Evolutionary conservation across 768 basidiomycete genomes (phyloP), one percentile per base, ranked within the genome.

Genomic region (Auriscalpium orientale): DNA sequence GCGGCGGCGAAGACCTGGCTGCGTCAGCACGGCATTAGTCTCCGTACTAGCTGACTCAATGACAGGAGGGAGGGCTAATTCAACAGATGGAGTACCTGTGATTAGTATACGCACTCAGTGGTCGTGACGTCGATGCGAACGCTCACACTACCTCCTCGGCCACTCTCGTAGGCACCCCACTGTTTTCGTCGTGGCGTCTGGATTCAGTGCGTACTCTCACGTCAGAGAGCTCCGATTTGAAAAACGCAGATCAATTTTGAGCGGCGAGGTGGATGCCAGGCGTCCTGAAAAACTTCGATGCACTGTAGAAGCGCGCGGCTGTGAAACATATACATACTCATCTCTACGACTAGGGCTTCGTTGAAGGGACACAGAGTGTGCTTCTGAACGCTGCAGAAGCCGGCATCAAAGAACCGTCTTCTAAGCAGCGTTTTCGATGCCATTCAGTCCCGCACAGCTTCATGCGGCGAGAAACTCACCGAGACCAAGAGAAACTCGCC

Each of bases 211-310:
- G 22, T 70, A 62, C 49, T 73, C 69, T 21, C 57, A 58, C 5
- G 70, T 70, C 8, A 63, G 60, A 1, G 64, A 55, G 33, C 65
- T 67, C 73, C 72, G 72, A 38, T 70, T 74, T 74, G n/a, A n/a
- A 28, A 16, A 28, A 12, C 28, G 36, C n/a, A 35, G 45, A 13
- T 28, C 15, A 18, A 22, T 5, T 9, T 15, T 28, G 28, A 28
- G 21, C 13, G 5, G 18, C 37, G 8, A 16, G 20, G 2, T 1
- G 16, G 47, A 51, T 51, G 20, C 53, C 58, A 12, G 9, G 47
- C 48, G n/a, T 56, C 46, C 9, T 22, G n/a, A n/a, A n/a, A n/a
- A n/a, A n/a, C n/a, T n/a, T n/a, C n/a, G n/a, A n/a, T n/a, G n/a
- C n/a, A n/a, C n/a, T n/a, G n/a, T n/a, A n/a, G n/a, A n/a, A n/a